A percentile compares a stretch with the other conserved stretches of the same genome.
Conservation (phyloP, 2,329 filamentous ascomycete genomes). For the Pseudogymnoascus sp. region DNA sequence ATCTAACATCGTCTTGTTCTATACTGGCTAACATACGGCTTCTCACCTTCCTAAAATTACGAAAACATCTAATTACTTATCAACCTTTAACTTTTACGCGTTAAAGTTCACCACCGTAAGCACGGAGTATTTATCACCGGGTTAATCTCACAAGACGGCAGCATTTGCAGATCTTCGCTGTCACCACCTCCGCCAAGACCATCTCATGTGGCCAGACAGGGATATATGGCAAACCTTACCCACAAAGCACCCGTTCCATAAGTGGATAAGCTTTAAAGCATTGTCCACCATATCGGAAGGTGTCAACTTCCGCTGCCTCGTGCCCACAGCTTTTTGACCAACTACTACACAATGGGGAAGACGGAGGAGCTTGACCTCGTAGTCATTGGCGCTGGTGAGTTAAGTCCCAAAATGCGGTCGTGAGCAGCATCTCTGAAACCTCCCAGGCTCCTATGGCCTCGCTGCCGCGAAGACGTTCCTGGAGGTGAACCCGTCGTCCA, state of each 20-base stretch:
- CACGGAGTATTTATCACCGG: neutral
- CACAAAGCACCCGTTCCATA: neutral
- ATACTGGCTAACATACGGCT: neutral
- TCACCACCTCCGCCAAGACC: neutral
- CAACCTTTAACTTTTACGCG: neutral
- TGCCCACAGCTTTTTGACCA: neutral
- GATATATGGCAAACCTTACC: neutral
- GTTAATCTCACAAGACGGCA: neutral
- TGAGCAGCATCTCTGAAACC: neutral
- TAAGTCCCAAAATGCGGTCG: conserved; percentile 10
- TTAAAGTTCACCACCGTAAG: neutral
- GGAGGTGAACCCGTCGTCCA: conserved; percentile 48
- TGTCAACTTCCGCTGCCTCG: neutral
- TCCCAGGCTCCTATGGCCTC: conserved; percentile 47
- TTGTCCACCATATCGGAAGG: neutral
- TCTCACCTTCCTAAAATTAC: neutral
- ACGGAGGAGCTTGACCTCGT: conserved; percentile 26
- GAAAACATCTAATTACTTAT: neutral
- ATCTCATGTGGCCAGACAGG: neutral
- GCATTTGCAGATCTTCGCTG: neutral
- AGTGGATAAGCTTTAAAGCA: neutral
- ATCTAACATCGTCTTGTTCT: neutral
- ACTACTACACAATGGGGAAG: neutral
- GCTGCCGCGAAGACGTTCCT: conserved; percentile 54
- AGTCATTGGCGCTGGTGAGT: conserved; percentile 42